Conservation (phyloP, 176 grass and related monocot genomes). For the Ananas comosus region DNA sequence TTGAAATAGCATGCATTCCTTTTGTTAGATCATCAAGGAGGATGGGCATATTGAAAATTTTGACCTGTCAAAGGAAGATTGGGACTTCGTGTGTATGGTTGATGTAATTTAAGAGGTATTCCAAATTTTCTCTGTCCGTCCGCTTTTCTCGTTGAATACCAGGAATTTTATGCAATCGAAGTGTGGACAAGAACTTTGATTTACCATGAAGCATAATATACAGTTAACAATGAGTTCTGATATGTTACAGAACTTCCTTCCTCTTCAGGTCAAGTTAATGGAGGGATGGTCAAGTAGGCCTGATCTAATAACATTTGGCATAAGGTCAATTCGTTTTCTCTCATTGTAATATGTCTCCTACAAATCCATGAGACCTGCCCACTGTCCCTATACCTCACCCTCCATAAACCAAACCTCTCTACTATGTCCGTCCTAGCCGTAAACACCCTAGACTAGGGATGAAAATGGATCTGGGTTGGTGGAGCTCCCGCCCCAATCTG, state of each 20-base stretch:
- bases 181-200: background rate
- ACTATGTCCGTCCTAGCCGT: no score
- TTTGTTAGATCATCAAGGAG: conserved; percentile 19
- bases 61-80: conserved; percentile 22
- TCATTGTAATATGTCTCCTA: no score
- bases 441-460: no score
- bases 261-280: no score
- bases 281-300: no score
- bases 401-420: no score
- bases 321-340: no score
- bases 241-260: background rate
- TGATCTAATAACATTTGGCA: no score
- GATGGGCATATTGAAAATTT: conserved; percentile 11
- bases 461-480: no score
- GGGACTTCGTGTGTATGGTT: conserved; percentile 10
- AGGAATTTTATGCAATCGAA: background rate
- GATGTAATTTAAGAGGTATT: background rate
- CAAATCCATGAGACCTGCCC: no score
- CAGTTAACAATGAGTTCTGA: background rate
- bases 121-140: background rate
- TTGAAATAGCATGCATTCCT: background rate
- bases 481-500: no score
- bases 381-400: no score
- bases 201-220: background rate
- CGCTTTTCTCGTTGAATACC: background rate